A percentile compares a stretch with the other conserved stretches of the same genome.
Evolutionary conservation across 495 filamentous ascomycete species (phyloP).

Genomic region (Penicillium arizonense): DNA sequence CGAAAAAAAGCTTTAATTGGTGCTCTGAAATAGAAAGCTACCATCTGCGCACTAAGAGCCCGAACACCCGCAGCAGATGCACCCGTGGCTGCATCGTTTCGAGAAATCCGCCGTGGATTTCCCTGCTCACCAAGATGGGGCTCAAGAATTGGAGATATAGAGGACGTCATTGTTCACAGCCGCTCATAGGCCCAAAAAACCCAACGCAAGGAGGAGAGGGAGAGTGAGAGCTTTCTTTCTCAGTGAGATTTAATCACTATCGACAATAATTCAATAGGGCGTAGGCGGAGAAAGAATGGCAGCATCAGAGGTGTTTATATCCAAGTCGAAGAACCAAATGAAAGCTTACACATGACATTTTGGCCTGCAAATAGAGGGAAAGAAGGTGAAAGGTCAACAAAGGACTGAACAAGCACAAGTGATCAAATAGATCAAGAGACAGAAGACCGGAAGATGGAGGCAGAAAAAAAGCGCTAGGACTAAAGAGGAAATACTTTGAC

Average conservation of each 20-base stretch:
- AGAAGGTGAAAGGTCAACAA: neutral
- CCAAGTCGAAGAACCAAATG: neutral
- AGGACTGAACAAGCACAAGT: neutral
- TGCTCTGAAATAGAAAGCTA: constrained; percentile 87
- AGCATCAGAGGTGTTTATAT: constrained; percentile 2
- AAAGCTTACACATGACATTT: neutral
- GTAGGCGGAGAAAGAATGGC: neutral
- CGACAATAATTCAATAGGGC: neutral
- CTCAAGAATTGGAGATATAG: constrained; percentile 20
- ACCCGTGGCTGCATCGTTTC: constrained; percentile 72
- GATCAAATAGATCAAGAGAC: neutral
- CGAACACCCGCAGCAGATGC: constrained; percentile 76
- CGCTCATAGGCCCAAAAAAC: neutral
- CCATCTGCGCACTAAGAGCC: constrained; percentile 71
- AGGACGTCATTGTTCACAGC: constrained; percentile 4
- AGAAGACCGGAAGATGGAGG: neutral
- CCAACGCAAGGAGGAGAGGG: neutral
- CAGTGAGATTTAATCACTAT: neutral
- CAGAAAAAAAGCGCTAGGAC: constrained; percentile 13
- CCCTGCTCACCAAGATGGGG: constrained; percentile 17
- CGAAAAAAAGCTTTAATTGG: constrained; percentile 89
- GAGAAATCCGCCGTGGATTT: constrained; percentile 36
- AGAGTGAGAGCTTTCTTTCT: neutral
- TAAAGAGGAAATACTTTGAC: constrained; percentile 22
- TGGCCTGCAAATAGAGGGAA: neutral